Evolutionary conservation across 2,329 filamentous ascomycete genomes (phyloP).

Genomic region (Calcarisporium arbuscula): DNA sequence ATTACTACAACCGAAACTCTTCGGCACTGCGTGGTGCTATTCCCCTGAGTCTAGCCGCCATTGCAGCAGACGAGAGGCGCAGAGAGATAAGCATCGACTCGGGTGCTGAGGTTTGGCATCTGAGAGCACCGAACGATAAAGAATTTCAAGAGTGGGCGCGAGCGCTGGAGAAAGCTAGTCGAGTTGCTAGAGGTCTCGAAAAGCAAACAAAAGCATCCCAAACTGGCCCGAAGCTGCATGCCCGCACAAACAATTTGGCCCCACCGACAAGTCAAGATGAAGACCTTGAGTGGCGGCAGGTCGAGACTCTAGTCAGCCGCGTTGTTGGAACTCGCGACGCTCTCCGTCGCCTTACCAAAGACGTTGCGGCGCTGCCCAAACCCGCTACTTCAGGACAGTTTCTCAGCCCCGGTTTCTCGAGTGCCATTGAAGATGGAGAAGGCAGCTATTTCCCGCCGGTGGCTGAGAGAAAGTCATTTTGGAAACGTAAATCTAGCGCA

Average conservation of each 20-base stretch:
- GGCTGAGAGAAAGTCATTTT: constrained; percentile 69
- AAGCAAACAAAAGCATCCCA: constrained; percentile 18
- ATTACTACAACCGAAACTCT: constrained; percentile 92
- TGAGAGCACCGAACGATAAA: constrained; percentile 72
- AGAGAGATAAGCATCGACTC: constrained; percentile 96
- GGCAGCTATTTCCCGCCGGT: constrained; percentile 48
- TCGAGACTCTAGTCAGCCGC: constrained; percentile 78
- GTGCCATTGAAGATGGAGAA: constrained; percentile 36
- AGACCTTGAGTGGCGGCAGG: constrained; percentile 78
- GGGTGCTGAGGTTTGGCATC: constrained; percentile 93
- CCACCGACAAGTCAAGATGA: constrained; percentile 45
- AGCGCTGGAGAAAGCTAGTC: constrained; percentile 77
- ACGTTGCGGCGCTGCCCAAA: constrained; percentile 56
- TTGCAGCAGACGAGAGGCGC: constrained; percentile 80
- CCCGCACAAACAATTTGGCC: constrained; percentile 17
- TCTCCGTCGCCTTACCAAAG: constrained; percentile 76
- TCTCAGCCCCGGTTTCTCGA: constrained; percentile 35
- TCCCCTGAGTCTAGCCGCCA: constrained; percentile 81
- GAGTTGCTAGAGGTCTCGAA: constrained; percentile 52
- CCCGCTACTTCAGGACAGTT: constrained; percentile 21
- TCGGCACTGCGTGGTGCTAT: constrained; percentile 89
- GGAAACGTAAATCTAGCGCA: constrained; percentile 78
- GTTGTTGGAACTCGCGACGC: constrained; percentile 86
- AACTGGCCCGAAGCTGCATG: constrained; percentile 20
- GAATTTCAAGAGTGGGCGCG: constrained; percentile 86